phyloP scores from a whole-genome alignment of 2,329 filamentous ascomycete species.

The Alternaria rosae region DNA sequence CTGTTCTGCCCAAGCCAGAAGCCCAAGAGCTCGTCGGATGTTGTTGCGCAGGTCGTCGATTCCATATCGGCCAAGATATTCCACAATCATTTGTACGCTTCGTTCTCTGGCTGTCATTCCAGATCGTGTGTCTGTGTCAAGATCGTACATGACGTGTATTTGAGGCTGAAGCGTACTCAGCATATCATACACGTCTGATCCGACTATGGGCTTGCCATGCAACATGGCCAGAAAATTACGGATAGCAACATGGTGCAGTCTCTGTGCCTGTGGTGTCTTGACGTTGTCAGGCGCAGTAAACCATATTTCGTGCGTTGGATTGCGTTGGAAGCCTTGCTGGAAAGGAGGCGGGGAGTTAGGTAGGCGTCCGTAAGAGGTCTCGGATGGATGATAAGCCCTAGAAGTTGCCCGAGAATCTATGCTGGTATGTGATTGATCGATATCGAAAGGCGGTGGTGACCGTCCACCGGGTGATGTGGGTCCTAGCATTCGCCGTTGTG shows the following conservation, averaged over 20 bases:
- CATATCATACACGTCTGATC: constrained; percentile 68
- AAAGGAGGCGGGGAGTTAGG: constrained; percentile 25
- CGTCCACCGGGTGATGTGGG: constrained; percentile 35
- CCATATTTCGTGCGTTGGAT: constrained; percentile 61
- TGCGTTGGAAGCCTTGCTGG: constrained; percentile 12
- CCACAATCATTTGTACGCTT: constrained; percentile 66
- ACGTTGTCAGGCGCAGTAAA: constrained; percentile 65
- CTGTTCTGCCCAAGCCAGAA: constrained; percentile 72
- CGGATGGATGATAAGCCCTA: constrained; percentile 23
- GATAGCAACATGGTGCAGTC: constrained; percentile 70
- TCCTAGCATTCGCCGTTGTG: constrained; percentile 33
- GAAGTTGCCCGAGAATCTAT: constrained; percentile 24
- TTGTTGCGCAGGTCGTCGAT: constrained; percentile 71
- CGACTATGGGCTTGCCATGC: constrained; percentile 70
- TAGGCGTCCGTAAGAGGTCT: constrained; percentile 11
- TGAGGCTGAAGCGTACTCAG: constrained; percentile 68
- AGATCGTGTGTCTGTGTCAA: constrained; percentile 46
- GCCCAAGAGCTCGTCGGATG: constrained; percentile 64
- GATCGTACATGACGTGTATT: constrained; percentile 63
- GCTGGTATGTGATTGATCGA: constrained; percentile 32
- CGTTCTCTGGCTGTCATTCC: constrained; percentile 48
- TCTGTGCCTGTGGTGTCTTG: constrained; percentile 55
- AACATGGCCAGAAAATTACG: constrained; percentile 74
- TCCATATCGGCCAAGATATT: constrained; percentile 66
- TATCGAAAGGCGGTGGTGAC: constrained; percentile 41